phyloP scores from a whole-genome alignment of 2,329 filamentous ascomycete species.

The Dryadomyces quercivorus region DNA sequence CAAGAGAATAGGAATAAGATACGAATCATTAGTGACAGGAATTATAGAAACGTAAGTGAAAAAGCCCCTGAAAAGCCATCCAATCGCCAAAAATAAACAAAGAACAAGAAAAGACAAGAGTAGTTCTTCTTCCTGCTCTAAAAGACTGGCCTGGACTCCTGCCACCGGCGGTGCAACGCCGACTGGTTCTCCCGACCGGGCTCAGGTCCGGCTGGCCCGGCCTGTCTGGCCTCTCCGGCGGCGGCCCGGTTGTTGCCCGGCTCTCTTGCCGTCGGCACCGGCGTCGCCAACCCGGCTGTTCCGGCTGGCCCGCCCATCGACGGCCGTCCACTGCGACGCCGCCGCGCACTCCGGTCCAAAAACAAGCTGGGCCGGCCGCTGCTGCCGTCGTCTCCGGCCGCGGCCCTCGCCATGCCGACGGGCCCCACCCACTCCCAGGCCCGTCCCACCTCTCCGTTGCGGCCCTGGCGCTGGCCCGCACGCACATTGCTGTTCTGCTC shows the following conservation, averaged over 20 bases:
- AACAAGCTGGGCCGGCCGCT: neutral
- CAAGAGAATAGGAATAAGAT: neutral
- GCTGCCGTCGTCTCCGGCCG: constrained; percentile 9
- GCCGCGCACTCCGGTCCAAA: constrained; percentile 17
- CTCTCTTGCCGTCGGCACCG: neutral
- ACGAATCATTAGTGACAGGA: neutral
- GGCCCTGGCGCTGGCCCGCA: constrained; percentile 55
- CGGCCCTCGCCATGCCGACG: constrained; percentile 28
- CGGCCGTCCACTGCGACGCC: constrained; percentile 39
- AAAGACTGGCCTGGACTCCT: constrained; percentile 25
- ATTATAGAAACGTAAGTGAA: neutral
- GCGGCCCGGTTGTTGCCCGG: no score
- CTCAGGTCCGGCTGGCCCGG: constrained; percentile 23
- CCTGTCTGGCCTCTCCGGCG: neutral
- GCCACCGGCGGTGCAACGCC: constrained; percentile 24
- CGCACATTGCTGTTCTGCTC: constrained; percentile 91
- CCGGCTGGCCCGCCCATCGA: constrained; percentile 27
- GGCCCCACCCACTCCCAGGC: constrained; percentile 62
- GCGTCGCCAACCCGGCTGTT: no score
- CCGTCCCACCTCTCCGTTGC: constrained; percentile 51
- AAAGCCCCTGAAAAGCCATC: neutral
- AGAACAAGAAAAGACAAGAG: neutral
- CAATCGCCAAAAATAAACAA: neutral
- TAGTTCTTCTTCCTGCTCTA: constrained; percentile 9
- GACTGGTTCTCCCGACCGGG: constrained; percentile 22